Conservation (phyloP, 2,329 filamentous ascomycete species). For the Penicillium sp. region DNA sequence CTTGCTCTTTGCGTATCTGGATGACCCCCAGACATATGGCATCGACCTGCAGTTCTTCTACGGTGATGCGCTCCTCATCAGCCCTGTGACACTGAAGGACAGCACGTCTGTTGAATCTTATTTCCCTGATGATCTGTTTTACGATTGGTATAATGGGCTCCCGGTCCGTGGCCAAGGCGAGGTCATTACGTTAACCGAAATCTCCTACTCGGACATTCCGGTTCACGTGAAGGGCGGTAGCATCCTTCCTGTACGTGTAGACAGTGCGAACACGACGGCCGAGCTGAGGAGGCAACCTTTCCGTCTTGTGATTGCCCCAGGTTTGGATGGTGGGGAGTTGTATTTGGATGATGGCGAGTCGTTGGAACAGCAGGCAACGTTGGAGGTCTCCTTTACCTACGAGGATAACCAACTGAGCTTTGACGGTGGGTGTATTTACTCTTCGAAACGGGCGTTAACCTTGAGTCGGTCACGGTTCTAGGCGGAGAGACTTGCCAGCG, state of each 20-base stretch:
- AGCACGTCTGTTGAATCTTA: conserved; percentile 60
- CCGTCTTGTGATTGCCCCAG: conserved; percentile 71
- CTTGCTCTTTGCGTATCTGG: conserved; percentile 72
- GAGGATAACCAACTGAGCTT: background rate
- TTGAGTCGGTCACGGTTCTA: conserved; percentile 1
- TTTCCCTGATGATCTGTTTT: conserved; percentile 63
- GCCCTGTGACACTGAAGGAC: conserved; percentile 59
- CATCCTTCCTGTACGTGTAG: conserved; percentile 61
- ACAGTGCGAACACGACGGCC: conserved; percentile 63
- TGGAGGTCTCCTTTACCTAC: conserved; percentile 4
- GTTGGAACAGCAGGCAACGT: background rate
- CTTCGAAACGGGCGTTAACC: background rate
- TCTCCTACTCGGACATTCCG: conserved; percentile 61
- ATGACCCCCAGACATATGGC: conserved; percentile 56
- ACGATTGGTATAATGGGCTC: conserved; percentile 62
- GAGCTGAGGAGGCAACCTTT: conserved; percentile 68
- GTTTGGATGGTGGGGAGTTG: conserved; percentile 62
- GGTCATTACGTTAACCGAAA: conserved; percentile 49
- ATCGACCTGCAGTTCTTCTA: conserved; percentile 65
- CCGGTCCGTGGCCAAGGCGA: conserved; percentile 52
- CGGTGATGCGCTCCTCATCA: conserved; percentile 61
- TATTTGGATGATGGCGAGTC: conserved; percentile 10
- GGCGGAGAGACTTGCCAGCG: background rate
- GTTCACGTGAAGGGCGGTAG: conserved; percentile 68
- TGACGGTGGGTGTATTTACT: conserved; percentile 3